Evolutionary conservation across 129 eudicot genomes (phyloP), one percentile per base, ranked within the genome.

Genomic region (Lactuca saligna): DNA sequence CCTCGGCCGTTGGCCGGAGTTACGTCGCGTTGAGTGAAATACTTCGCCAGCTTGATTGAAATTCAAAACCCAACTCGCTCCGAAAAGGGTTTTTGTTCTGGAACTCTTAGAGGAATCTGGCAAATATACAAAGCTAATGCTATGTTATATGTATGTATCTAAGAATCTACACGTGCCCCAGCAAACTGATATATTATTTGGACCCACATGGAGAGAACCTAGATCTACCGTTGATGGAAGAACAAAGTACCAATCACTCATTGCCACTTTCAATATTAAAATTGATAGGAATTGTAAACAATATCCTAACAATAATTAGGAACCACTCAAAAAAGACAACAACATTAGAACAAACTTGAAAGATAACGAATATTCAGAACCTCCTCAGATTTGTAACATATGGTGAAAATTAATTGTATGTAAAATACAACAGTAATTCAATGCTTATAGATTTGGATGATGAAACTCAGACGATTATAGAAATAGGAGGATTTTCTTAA

Each of bases 21-120:
- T 20, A 64, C 61, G 4, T 63, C 78, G 14, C 60, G 20, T 1
- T 29, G 10, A 39, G 48, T 3, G 4, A 75, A 75, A 35, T 48
- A 75, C 69, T 68, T 75, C 63, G 56, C 80, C 80, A 68, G 66
- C 50, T 61, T 72, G 54, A 17, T 25, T 17, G 8, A 50, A 32
- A 13, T n/a, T 2, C 32, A 39, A 9, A 25, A 57, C 41, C 41
- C 38, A 41, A 14, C 8, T 7, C 33, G 7, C 56, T 69, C 42
- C 25, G 17, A 11, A 9, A 15, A 34, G 35, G 31, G 42, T 42
- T 41, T 53, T 34, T 61, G 14, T 62, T 39, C 44, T 8, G 13
- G 8, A 39, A 14, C 35, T 16, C 63, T 42, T 55, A 6, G n/a
- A 39, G 6, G 48, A n/a, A n/a, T 9, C 9, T 29, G 41, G 17